A percentile compares a stretch with the other conserved stretches of the same genome.
Evolutionary conservation across 495 filamentous ascomycete species (phyloP).

Genomic region (Talaromyces thailandensis): DNA sequence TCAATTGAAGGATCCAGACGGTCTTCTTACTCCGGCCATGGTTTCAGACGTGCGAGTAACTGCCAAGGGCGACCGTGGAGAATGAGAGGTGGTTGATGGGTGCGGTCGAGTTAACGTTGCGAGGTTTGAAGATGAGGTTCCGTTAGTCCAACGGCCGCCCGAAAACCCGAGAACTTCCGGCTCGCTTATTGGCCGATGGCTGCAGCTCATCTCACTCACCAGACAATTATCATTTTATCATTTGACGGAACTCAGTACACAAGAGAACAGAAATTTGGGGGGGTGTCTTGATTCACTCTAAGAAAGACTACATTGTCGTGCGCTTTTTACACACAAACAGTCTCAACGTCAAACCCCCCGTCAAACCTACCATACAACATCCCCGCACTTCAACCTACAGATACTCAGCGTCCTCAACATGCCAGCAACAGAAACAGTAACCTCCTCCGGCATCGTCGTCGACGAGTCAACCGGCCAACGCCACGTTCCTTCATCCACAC

Average conservation of each 20-base stretch:
- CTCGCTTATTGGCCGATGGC: constrained; percentile 30
- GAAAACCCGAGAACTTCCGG: constrained; percentile 39
- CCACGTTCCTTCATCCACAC: constrained; percentile 76
- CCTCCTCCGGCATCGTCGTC: constrained; percentile 64
- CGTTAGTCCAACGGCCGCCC: constrained; percentile 8
- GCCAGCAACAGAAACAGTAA: constrained; percentile 15
- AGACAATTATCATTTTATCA: not conserved
- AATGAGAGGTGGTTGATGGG: constrained; percentile 5
- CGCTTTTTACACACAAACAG: not conserved
- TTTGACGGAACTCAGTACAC: not conserved
- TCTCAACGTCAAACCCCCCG: not conserved
- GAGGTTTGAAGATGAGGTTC: constrained; percentile 11
- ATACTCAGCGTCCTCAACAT: constrained; percentile 6
- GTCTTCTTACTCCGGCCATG: constrained; percentile 3
- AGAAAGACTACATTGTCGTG: not conserved
- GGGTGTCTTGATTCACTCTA: too few relatives aligned
- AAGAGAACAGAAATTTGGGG: not conserved
- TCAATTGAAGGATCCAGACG: not conserved
- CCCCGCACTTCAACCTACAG: not conserved
- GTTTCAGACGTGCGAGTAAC: not conserved
- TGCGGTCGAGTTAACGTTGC: not conserved
- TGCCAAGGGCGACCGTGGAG: not conserved
- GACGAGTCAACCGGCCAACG: constrained; percentile 65
- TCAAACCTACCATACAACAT: not conserved
- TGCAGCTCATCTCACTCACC: not conserved